Conservation (phyloP, 1,284 basidiomycete genomes). For the Inonotus hispidus region DNA sequence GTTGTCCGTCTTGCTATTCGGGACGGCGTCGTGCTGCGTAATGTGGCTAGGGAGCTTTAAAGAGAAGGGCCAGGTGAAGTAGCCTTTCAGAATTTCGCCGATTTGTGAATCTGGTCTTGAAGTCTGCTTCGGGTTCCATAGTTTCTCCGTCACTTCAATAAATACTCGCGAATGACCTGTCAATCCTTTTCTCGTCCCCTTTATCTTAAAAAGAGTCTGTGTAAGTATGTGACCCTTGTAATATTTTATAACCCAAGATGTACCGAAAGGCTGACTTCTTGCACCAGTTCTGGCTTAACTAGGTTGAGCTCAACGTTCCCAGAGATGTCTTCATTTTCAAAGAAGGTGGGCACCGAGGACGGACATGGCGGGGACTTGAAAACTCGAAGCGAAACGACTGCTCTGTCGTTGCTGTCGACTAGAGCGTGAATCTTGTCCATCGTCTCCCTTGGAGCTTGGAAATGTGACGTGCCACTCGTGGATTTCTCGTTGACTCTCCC, state of each 20-base stretch:
- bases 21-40: not conserved
- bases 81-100: constrained; percentile 1
- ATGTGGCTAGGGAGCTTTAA: constrained; percentile 1
- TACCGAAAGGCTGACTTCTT: constrained; percentile 10
- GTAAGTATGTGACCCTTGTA: not conserved
- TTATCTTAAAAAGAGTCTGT: not conserved
- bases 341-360: not conserved
- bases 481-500: not conserved
- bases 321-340: constrained; percentile 1
- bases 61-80: constrained; percentile 10
- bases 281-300: constrained; percentile 5
- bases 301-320: constrained; percentile 12
- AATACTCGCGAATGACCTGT: not conserved
- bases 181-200: not conserved
- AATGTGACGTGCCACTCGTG: not conserved
- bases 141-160: not conserved
- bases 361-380: not conserved
- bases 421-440: not conserved
- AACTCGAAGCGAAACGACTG: constrained; percentile 1
- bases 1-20: not conserved
- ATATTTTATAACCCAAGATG: not conserved
- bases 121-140: not conserved
- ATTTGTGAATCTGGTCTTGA: not conserved
- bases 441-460: not conserved
- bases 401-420: not conserved